Evolutionary conservation across 2,329 filamentous ascomycete genomes (phyloP), one percentile per base, ranked within the genome.

Genomic region (Fusarium graminum): DNA sequence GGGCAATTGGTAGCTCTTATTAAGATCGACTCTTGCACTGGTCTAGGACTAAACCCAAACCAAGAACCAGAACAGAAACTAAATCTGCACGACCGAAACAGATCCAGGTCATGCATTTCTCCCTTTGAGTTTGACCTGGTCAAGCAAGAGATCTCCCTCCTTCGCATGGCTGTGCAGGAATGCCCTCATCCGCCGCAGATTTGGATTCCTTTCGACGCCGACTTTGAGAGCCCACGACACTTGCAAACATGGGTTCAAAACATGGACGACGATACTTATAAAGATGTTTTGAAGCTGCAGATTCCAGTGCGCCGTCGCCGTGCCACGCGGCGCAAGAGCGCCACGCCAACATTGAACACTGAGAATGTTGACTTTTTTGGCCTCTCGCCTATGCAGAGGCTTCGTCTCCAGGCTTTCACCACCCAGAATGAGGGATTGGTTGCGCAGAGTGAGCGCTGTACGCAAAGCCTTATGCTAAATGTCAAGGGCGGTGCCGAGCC

Each of bases 171-270:
- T 8, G 75, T 83, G 17, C 73, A 74, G 38, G 76, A 78, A 59
- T 78, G 76, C 71, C 50, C 75, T 13, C 74, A 74, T 11, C 67
- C 80, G 2, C 83, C 84, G 2, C 78, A 79, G 49, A 74, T 83
- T 10, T 86, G 83, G 83, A 76, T 85, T 17, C 77, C 81, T 5
- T 70, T 86, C 51, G 77, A 80, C 11, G 14, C 25, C 45, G 80
- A 14, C 74, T 36, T n/a, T 36, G 16, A 36, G 34, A 17, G 72
- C 12, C n/a, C 19, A 6, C 13, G 79, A 46, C 77, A 85, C 55
- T 67, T 86, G 41, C 83, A 84, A 58, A 84, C 82, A 5, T 86
- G 84, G 84, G 80, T 81, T 26, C 83, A 86, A 72, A 85, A 86
- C 63, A 79, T 82, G 44, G 82, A 83, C 59, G 79, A 84, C 51